A percentile compares a stretch with the other conserved stretches of the same genome.
These are phyloP conservation scores for Favolaschia claudopus DNA, from an alignment of 768 basidiomycete species.

Conservation along the genomic window DNA sequence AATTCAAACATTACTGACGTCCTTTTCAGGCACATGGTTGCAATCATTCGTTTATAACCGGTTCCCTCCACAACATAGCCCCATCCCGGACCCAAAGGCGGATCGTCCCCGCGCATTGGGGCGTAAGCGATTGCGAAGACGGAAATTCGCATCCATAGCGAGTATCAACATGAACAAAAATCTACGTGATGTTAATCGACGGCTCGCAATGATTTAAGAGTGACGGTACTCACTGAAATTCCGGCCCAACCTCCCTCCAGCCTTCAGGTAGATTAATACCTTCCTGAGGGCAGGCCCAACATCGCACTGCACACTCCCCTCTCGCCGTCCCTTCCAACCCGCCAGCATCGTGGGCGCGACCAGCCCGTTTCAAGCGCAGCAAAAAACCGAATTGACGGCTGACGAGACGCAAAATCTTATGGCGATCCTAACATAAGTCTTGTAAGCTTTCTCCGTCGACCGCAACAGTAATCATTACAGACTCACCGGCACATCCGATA, in stretches of 20 bases:
- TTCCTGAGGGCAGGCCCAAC: slow-evolving; percentile 27
- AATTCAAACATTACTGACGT: too few relatives aligned
- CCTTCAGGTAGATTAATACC: slow-evolving; percentile 21
- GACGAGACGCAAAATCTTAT: background rate
- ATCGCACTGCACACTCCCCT: slow-evolving; percentile 17
- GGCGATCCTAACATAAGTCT: slow-evolving; percentile 6
- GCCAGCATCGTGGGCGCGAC: slow-evolving; percentile 1
- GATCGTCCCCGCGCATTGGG: slow-evolving; percentile 21
- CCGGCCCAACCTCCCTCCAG: slow-evolving; percentile 15
- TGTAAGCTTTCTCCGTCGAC: background rate
- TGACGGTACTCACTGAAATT: background rate
- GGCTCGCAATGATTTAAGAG: background rate
- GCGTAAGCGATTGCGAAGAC: slow-evolving; percentile 16
- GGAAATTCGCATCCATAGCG: slow-evolving; percentile 31
- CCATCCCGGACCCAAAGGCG: slow-evolving; percentile 14
- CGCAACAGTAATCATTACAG: too few relatives aligned
- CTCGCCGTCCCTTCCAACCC: background rate
- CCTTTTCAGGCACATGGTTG: slow-evolving; percentile 10
- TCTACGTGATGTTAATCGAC: background rate
- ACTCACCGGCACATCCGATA: slow-evolving; percentile 4
- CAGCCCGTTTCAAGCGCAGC: slow-evolving; percentile 11
- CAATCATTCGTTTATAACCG: slow-evolving; percentile 9
- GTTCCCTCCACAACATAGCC: slow-evolving; percentile 20
- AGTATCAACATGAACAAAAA: slow-evolving; percentile 13
- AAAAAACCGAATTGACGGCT: slow-evolving; percentile 16